Percentiles rank a stretch among this genome's conserved stretches.
phyloP scores from a whole-genome alignment of 495 filamentous ascomycete species.

The Trichocladium antarcticum region DNA sequence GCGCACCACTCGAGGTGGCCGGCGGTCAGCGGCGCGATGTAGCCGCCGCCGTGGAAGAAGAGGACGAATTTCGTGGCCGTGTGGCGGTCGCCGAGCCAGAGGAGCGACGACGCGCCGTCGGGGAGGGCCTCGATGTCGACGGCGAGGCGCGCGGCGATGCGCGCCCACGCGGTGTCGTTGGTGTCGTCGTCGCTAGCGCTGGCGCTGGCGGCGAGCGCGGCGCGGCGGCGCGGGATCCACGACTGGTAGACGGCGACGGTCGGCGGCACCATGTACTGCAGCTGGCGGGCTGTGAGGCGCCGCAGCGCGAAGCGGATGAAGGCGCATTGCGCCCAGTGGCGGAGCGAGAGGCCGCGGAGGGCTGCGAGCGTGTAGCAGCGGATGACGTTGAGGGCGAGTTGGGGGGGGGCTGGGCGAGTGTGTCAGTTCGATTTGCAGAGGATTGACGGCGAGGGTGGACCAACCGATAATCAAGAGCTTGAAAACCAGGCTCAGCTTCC shows the following conservation, averaged over 20 bases:
- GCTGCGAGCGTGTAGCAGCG: constrained; percentile 12
- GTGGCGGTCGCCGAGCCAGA: constrained; percentile 26
- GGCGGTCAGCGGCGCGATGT: constrained; percentile 10
- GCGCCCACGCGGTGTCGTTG: not conserved
- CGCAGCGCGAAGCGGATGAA: constrained; percentile 14
- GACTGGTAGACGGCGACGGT: constrained; percentile 6
- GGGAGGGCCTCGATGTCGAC: constrained; percentile 12
- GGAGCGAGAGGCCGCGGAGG: constrained; percentile 12
- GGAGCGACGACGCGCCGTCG: constrained; percentile 16
- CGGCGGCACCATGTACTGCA: constrained; percentile 11
- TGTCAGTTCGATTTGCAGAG: not conserved
- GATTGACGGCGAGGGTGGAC: not conserved
- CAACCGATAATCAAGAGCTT: constrained; percentile 9
- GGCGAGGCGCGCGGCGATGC: constrained; percentile 10
- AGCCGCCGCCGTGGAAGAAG: constrained; percentile 30
- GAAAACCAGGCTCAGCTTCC: constrained; percentile 5
- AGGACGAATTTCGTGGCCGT: constrained; percentile 24
- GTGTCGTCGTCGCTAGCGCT: not conserved
- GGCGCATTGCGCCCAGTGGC: constrained; percentile 11
- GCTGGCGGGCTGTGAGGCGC: constrained; percentile 7
- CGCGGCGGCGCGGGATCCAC: constrained; percentile 9
- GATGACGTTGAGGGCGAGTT: constrained; percentile 14
- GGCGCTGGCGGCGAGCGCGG: not conserved
- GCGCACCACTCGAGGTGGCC: constrained; percentile 24
- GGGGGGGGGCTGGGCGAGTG: constrained; percentile 1